Base-by-base conservation (phyloP, 202 grass and related monocot genomes). In the Cymbopogon flexuosus region DNA sequence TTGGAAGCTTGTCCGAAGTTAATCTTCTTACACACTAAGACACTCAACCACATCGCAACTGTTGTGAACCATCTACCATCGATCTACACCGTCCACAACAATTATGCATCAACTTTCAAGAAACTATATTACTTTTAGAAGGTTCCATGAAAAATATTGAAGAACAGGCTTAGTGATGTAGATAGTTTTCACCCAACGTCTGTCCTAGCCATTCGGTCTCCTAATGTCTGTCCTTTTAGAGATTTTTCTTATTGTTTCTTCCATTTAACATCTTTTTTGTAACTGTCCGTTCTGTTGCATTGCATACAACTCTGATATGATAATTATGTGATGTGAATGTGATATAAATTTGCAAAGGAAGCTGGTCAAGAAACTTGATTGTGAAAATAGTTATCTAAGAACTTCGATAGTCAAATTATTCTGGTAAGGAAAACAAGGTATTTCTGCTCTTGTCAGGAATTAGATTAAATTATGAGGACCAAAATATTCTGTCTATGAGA, bases 351-450 rank as follows among this genome's bases (percentile, higher is more conserved):
- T 67, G 30, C 34, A 18, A 19, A 22, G 35, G 12, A 71, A 64
- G 22, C 72, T 43, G 9, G 46, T 42, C 51, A 65, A 65, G 22
- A 43, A 87, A 45, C 19, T 52, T 57, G 56, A 60, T 6, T 68
- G 0, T 1, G 3, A 3, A 77, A 65, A 43, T 35, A 35, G 19
- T 83, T 39, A 30, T 16, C 6, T 67, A 11, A 83, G 40, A 79
- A 62, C 8, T 33, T 79, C 30, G 23, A 72, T 61, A 84, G 1
- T 84, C 64, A 83, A 78, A 75, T 18, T 30, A 81, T 21, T 45
- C 9, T 51, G 15, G 13, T 19, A 81, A 41, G 10, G 51, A 76
- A 80, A 49, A 76, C 5, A 3, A 76, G 78, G 13, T 12, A 41
- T 69, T 80, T 62, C 6, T 14, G 15, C 31, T 70, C 35, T 29